Percentiles rank a stretch among this genome's conserved stretches.
phyloP scores from a whole-genome alignment of 108 stramenopile species.

The Pseudonitzschia multiseries region DNA sequence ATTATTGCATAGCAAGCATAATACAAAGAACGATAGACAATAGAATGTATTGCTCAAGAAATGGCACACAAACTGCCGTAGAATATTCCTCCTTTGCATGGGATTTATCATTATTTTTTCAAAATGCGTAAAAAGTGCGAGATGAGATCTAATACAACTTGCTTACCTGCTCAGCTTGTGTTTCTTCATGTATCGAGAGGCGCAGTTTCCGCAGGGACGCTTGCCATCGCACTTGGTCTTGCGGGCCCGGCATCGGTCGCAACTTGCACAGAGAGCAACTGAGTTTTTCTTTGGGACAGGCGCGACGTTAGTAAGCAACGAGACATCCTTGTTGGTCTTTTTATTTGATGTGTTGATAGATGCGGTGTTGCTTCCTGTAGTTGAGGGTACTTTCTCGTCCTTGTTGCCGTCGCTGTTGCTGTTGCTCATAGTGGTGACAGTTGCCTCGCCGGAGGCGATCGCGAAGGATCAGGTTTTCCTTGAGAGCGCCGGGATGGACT shows the following conservation, averaged over 20 bases:
- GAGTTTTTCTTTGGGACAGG: background rate
- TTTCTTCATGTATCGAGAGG: constrained; percentile 75
- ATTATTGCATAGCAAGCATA: too few species aligned
- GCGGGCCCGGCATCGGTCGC: constrained; percentile 79
- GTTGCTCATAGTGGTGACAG: background rate
- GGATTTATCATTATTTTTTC: background rate
- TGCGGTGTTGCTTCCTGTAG: background rate
- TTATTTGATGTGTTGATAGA: background rate
- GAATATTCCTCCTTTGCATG: background rate
- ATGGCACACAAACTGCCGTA: background rate
- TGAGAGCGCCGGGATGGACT: background rate
- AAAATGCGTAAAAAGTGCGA: background rate
- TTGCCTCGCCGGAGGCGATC: background rate
- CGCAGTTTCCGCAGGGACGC: constrained; percentile 77
- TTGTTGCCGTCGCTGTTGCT: background rate
- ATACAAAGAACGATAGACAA: background rate
- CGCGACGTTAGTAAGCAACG: background rate
- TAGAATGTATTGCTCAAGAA: background rate
- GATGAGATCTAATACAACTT: background rate
- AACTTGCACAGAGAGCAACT: constrained; percentile 60
- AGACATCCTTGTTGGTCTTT: background rate
- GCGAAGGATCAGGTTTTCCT: background rate
- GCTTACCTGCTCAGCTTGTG: constrained; percentile 66
- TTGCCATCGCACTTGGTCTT: constrained; percentile 84
- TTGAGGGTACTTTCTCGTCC: too few species aligned